Evolutionary conservation across 352 stramenopile genomes (phyloP), one percentile per base, ranked within the genome.

Genomic region (Phytophthora colocasiae): DNA sequence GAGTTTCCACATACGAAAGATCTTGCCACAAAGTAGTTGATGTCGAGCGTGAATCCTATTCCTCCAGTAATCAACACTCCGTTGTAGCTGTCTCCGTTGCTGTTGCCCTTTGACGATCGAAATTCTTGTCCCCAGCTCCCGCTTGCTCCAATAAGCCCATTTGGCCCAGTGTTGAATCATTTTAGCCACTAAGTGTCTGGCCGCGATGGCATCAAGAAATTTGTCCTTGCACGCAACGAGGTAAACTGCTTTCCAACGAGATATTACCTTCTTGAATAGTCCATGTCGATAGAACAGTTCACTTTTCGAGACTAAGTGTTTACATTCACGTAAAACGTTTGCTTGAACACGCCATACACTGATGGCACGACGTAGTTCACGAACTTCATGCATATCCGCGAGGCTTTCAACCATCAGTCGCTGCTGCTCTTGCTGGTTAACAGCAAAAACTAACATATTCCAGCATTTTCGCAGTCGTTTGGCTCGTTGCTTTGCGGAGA

Each of bases 101-200:
- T 40, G 12, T 45, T 46, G 63, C 32, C 63, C 24, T 41, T 47
- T 39, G 11, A 69, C 51, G 17, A 39, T 34, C 40, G 29, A 12
- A 32, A 72, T 57, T 26, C 46, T 71, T 26, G n/a, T 27, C 11
- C 40, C 41, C 26, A 76, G 7, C 19, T 69, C 63, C 22, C 57
- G 38, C 10, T 34, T 64, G 56, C 51, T 72, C 68, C 63, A 72
- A 26, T 48, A 65, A 19, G 63, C 63, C 68, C 68, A 76, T 52
- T 60, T 71, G 14, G 68, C 36, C 68, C 68, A 76, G 29, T 73
- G 68, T 19, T 56, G 34, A 11, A 76, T 12, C 50, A 69, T 59
- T 34, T 61, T 71, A 0, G 39, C 44, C 6, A 47, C 17, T 39
- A 69, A 55, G 19, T 76, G 48, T 4, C 34, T 58, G 12, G 27